Conservation (phyloP, 2,329 filamentous ascomycete genomes). For the Penicillium oxalicum region DNA sequence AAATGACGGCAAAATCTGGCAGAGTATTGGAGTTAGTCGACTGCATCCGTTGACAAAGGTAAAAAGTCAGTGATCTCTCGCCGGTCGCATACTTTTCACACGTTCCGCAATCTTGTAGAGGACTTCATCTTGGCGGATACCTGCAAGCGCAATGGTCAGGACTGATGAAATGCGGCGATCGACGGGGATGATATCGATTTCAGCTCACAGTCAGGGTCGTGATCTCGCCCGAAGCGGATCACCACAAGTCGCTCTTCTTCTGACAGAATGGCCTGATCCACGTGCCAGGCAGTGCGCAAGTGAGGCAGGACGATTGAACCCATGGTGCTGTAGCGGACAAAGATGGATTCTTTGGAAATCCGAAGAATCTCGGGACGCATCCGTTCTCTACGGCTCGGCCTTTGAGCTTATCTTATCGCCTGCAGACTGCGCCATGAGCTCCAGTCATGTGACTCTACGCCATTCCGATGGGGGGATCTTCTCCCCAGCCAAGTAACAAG, state of each 20-base stretch:
- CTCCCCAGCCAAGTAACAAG: no score
- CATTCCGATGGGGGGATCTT: neutral
- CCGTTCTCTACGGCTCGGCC: no score
- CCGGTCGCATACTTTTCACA: constrained; percentile 59
- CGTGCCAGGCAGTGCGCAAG: constrained; percentile 89
- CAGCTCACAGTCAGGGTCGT: constrained; percentile 61
- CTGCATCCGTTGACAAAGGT: constrained; percentile 36
- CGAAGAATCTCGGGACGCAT: constrained; percentile 6
- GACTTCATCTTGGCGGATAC: constrained; percentile 82
- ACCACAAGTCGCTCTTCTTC: constrained; percentile 81
- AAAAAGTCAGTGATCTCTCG: no score
- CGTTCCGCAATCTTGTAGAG: constrained; percentile 90
- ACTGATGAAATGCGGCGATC: neutral
- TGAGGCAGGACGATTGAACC: constrained; percentile 91
- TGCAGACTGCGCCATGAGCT: constrained; percentile 11
- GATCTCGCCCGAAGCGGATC: constrained; percentile 87
- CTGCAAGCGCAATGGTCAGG: constrained; percentile 20
- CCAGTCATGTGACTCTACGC: constrained; percentile 9
- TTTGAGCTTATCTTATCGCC: constrained; percentile 17
- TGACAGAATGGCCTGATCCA: constrained; percentile 87
- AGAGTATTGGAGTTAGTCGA: constrained; percentile 2
- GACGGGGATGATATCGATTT: neutral
- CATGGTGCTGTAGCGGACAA: constrained; percentile 39
- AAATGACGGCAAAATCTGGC: constrained; percentile 56
- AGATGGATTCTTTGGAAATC: neutral